phyloP scores from a whole-genome alignment of 2,329 filamentous ascomycete species.

The Ambrosiella xylebori region DNA sequence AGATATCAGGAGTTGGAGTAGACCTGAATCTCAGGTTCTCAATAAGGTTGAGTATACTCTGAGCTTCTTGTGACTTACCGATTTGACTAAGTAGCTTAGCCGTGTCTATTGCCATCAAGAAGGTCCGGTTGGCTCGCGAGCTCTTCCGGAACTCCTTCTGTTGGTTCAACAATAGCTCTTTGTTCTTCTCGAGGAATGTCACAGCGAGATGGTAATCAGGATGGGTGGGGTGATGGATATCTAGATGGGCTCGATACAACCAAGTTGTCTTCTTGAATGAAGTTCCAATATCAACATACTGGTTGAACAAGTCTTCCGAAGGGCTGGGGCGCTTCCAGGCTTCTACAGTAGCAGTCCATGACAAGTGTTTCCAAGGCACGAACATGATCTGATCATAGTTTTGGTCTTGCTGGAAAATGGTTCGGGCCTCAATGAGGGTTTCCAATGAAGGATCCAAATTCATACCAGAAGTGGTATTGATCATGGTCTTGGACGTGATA shows the following conservation, averaged over 20 bases:
- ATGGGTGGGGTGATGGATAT: constrained; percentile 35
- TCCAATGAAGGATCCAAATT: constrained; percentile 33
- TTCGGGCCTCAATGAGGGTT: constrained; percentile 29
- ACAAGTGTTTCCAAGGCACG: constrained; percentile 29
- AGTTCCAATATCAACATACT: constrained; percentile 30
- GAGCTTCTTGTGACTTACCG: constrained; percentile 20
- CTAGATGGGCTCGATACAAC: constrained; percentile 35
- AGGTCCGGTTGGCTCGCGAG: constrained; percentile 7
- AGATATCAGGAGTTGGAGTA: too few relatives aligned
- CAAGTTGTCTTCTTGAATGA: constrained; percentile 20
- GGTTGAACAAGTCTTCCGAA: constrained; percentile 32
- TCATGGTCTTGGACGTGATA: constrained; percentile 25
- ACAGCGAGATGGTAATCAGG: constrained; percentile 32
- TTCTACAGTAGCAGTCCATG: constrained; percentile 35
- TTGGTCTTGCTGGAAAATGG: constrained; percentile 23
- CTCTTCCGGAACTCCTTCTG: background rate
- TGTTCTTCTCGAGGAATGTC: constrained; percentile 23
- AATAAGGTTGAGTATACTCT: constrained; percentile 18
- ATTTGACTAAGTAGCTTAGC: constrained; percentile 21
- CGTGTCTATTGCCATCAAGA: constrained; percentile 19
- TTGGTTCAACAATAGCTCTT: background rate
- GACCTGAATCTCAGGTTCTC: background rate
- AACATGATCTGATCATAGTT: constrained; percentile 22
- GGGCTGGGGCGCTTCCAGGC: constrained; percentile 29
- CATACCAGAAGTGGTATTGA: constrained; percentile 14